These are phyloP conservation scores for Amphibolis antarctica DNA, from an alignment of 106 monocot genomes.

Conservation along the genomic window DNA sequence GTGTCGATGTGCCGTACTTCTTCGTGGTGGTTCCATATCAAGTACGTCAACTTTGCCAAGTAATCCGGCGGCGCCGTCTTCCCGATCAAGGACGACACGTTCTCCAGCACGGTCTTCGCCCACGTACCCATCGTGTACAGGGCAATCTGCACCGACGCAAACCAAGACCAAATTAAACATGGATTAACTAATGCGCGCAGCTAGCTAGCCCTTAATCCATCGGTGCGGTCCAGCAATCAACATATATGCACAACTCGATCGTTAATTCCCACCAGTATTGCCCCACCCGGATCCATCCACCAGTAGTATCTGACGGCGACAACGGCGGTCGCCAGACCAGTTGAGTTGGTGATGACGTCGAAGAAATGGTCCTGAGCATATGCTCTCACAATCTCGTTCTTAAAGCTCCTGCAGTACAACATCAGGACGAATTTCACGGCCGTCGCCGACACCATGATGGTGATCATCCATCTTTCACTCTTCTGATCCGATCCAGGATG, in stretches of 20 bases:
- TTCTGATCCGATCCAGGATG: slow-evolving; percentile 21
- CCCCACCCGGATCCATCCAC: slow-evolving; percentile 86
- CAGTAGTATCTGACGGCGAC: slow-evolving; percentile 40
- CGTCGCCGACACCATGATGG: slow-evolving; percentile 61
- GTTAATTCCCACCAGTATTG: slow-evolving; percentile 72
- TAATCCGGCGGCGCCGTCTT: slow-evolving; percentile 36
- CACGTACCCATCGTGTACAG: slow-evolving; percentile 44
- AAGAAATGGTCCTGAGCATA: slow-evolving; percentile 93
- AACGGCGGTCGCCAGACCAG: slow-evolving; percentile 54
- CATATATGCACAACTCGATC: no score
- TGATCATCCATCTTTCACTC: slow-evolving; percentile 61
- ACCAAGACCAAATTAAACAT: no score
- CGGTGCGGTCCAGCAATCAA: no score
- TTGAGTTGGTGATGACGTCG: slow-evolving; percentile 81
- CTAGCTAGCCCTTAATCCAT: no score
- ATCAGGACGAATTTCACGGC: slow-evolving; percentile 58
- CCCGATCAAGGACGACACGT: slow-evolving; percentile 33
- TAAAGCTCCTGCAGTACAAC: slow-evolving; percentile 63
- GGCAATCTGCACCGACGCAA: slow-evolving; percentile 28
- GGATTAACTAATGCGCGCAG: no score
- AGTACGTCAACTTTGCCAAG: slow-evolving; percentile 34
- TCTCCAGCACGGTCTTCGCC: slow-evolving; percentile 35
- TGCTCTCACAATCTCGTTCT: slow-evolving; percentile 69
- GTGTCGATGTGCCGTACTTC: slow-evolving; percentile 44
- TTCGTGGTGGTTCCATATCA: slow-evolving; percentile 46